Base-by-base conservation (phyloP, 176 grass and related monocot genomes). In the Lolium multiflorum region DNA sequence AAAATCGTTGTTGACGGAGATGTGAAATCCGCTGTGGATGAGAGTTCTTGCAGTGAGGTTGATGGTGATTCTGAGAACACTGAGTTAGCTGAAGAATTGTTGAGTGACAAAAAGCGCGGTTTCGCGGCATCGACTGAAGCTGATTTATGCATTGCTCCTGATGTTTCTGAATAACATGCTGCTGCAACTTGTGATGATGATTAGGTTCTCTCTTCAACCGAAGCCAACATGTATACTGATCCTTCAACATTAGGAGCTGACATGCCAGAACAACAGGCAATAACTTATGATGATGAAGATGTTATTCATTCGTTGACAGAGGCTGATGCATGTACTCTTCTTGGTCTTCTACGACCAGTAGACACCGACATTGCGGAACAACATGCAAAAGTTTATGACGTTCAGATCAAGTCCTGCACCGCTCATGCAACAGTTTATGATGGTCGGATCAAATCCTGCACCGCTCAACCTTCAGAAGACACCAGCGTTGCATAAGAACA, bases 281-380 rank as follows among this genome's bases (percentile, higher is more conserved):
- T 48, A 83, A 61, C 21, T 75, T 71, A 28, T 78, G 52, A 78
- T 56, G 78, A 44, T 85, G n/a, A n/a, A n/a, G 71, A 85, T 71
- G 74, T n/a, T 12, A 41, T 24, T 62, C 48, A 79, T 3, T 65
- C 25, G 59, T 73, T 76, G 61, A 56, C 16, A 3, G 25, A 61
- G 18, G 26, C 54, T 12, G 49, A 63, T 17, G 6, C 80, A 49
- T 51, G 12, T 3, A 49, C 79, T 82, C 7, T 39, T 87, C 54
- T 56, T 3, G 3, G 4, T 3, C 24, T 28, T 64, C n/a, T 28
- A 31, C 12, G 31, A 2, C 31, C 62, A 2, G 13, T 31, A 35
- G 25, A 3, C 62, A 3, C 14, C 62, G 2, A 12, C 25, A 65
- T 65, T 2, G 5, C 62, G 31, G 62, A 35, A 7, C 31, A 85